Evolutionary conservation across 805 yeast genomes (phyloP).

Genomic region (Lipomyces yamanashiensis): DNA sequence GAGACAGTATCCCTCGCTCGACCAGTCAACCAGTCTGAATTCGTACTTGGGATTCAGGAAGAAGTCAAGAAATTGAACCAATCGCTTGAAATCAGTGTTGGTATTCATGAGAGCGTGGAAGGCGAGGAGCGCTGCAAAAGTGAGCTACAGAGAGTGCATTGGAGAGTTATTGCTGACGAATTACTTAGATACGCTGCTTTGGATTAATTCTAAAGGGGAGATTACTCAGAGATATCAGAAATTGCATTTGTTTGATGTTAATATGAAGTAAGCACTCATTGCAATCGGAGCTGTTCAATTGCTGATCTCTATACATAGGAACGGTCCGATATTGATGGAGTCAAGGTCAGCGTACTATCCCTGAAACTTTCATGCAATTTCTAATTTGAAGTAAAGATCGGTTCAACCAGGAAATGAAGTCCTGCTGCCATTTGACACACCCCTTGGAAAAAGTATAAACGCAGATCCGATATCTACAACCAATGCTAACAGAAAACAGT

Average conservation of each 20-base stretch:
- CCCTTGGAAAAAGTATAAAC: constrained; percentile 54
- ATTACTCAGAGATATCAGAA: constrained; percentile 77
- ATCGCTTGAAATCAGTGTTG: constrained; percentile 71
- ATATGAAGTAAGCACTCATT: constrained; percentile 50
- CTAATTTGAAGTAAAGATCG: constrained; percentile 46
- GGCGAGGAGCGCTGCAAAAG: constrained; percentile 58
- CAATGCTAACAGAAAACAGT: constrained; percentile 41
- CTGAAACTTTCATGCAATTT: not conserved
- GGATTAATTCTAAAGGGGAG: constrained; percentile 69
- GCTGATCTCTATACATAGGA: constrained; percentile 44
- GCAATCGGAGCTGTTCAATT: not conserved
- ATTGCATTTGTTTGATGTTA: constrained; percentile 87
- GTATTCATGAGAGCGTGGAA: constrained; percentile 80
- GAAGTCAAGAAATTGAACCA: constrained; percentile 52
- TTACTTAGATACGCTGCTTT: constrained; percentile 60
- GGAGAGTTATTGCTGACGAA: not conserved
- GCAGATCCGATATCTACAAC: not conserved
- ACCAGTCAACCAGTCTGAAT: constrained; percentile 50
- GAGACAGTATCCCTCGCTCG: constrained; percentile 69
- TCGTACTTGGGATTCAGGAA: constrained; percentile 51
- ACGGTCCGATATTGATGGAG: constrained; percentile 82
- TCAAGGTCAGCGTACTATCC: constrained; percentile 46
- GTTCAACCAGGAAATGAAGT: constrained; percentile 76
- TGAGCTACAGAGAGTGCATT: not conserved
- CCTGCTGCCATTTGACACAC: constrained; percentile 59